Evolutionary conservation across 805 yeast genomes (phyloP), one percentile per base, ranked within the genome.

Genomic region (Torulaspora maleeae): DNA sequence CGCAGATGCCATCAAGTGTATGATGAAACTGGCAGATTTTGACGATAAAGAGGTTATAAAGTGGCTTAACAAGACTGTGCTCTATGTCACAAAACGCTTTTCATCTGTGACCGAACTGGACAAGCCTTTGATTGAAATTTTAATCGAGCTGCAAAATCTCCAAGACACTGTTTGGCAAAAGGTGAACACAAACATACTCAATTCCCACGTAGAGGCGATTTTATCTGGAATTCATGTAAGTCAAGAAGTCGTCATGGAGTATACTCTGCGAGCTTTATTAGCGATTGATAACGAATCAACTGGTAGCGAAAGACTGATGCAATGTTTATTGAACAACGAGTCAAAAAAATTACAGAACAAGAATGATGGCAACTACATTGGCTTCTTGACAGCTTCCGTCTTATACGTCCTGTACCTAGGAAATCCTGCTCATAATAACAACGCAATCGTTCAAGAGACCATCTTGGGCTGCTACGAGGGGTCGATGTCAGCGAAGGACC

Each of bases 141-240:
- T 76, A 35, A 5, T 47, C 1, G 49, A 58, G 8, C 69, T 74
- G 51, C 60, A 64, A 27, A 41, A 46, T 0, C 59, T 80, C 3
- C 38, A 68, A 0, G 45, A 52, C 17, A 49, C 49, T 1, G 41
- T 74, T 12, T 69, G 79, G 72, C 38, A 63, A 3, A 40, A 61
- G 5, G 69, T 79, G 4, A 75, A 83, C 3, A 54, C 57, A 7
- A 52, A 72, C 5, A 67, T 80, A 43, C 48, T 83, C 11, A 79
- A 82, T 51, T 69, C 91, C 0, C 86, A 84, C 48, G 58, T 83
- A 25, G 89, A 85, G 58, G 86, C 76, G 3, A 56, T 83, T 9
- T 67, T 83, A 24, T 68, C 68, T 1, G 63, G 66, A 2, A 53
- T 59, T 28, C 83, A 88, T 83, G 56, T 77, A 1, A 50, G 53